A percentile compares a stretch with the other conserved stretches of the same genome.
These are phyloP conservation scores for Phytophthora constricta DNA, from an alignment of 352 stramenopile species.

Conservation along the genomic window DNA sequence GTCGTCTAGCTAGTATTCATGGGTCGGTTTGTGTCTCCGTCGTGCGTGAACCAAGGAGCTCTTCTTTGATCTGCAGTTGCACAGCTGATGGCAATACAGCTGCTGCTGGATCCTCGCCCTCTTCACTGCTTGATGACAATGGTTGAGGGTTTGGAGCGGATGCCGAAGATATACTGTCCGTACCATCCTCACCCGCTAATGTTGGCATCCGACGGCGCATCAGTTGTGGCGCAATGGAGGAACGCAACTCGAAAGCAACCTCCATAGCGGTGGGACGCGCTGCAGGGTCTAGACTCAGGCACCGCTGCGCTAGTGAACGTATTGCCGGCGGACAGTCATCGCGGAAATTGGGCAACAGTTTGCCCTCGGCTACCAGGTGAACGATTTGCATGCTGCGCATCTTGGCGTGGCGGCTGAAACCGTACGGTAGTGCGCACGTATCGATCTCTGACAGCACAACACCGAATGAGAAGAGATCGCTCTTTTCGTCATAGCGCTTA, in stretches of 20 bases:
- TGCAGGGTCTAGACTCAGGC: constrained; percentile 66
- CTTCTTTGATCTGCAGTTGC: constrained; percentile 6
- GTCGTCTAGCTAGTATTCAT: constrained; percentile 13
- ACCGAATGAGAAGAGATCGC: constrained; percentile 79
- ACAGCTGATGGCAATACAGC: constrained; percentile 2
- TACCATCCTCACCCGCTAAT: constrained; percentile 14
- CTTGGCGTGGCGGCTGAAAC: constrained; percentile 66
- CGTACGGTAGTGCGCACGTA: constrained; percentile 75
- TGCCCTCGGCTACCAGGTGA: constrained; percentile 79
- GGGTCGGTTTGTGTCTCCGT: constrained; percentile 26
- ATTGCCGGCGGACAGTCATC: constrained; percentile 65
- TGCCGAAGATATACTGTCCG: constrained; percentile 22
- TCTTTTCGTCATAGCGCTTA: constrained; percentile 81
- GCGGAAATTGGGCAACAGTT: constrained; percentile 75
- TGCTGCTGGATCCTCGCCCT: neutral
- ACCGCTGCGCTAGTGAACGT: constrained; percentile 61
- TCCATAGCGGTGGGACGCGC: constrained; percentile 74
- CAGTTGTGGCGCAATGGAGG: constrained; percentile 54
- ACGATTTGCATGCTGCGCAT: constrained; percentile 88
- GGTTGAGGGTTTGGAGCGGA: neutral
- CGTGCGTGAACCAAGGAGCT: constrained; percentile 7
- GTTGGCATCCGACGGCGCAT: constrained; percentile 31
- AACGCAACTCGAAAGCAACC: constrained; percentile 68
- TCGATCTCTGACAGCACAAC: constrained; percentile 82
- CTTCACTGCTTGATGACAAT: constrained; percentile 9